Evolutionary conservation across 108 stramenopile species (phyloP).

Genomic region (Conticribra weissflogii): DNA sequence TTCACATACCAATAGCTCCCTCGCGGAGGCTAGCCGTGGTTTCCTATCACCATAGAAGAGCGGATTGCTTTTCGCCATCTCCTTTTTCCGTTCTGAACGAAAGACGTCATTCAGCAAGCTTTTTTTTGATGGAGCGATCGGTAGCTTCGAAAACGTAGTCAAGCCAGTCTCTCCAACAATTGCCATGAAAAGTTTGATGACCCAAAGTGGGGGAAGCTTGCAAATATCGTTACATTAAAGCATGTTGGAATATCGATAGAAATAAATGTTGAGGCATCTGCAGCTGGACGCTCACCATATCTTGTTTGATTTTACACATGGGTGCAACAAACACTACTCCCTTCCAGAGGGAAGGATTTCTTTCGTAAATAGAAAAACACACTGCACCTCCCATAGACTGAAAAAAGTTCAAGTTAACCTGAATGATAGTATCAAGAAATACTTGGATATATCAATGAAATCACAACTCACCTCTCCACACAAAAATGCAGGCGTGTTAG

Average conservation of each 20-base stretch:
- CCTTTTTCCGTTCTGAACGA: slow-evolving; percentile 44
- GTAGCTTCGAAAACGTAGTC: slow-evolving; percentile 22
- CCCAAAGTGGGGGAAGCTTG: slow-evolving; percentile 54
- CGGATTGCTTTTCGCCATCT: slow-evolving; percentile 21
- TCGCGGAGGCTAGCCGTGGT: slow-evolving; percentile 59
- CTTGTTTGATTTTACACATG: slow-evolving; percentile 65
- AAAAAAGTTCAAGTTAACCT: no score
- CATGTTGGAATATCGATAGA: no score
- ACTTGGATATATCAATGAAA: no score
- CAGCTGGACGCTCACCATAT: slow-evolving; percentile 63
- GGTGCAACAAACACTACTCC: slow-evolving; percentile 61
- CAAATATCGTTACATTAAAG: no score
- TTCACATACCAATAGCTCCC: slow-evolving; percentile 48
- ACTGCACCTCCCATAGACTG: slow-evolving; percentile 66
- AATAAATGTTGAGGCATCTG: no score
- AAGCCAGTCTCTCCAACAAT: slow-evolving; percentile 51
- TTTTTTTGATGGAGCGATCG: slow-evolving; percentile 52
- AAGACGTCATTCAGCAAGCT: slow-evolving; percentile 35
- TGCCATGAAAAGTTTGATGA: slow-evolving; percentile 43
- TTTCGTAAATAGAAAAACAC: slow-evolving; percentile 48
- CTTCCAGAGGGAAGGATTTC: slow-evolving; percentile 37
- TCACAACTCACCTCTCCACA: slow-evolving; percentile 56
- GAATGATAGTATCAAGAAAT: no score
- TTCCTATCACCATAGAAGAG: slow-evolving; percentile 48
- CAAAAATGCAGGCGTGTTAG: slow-evolving; percentile 46